Evolutionary conservation across 192 early-diverging fungal species (phyloP).

Genomic region (Coemansia sp.): DNA sequence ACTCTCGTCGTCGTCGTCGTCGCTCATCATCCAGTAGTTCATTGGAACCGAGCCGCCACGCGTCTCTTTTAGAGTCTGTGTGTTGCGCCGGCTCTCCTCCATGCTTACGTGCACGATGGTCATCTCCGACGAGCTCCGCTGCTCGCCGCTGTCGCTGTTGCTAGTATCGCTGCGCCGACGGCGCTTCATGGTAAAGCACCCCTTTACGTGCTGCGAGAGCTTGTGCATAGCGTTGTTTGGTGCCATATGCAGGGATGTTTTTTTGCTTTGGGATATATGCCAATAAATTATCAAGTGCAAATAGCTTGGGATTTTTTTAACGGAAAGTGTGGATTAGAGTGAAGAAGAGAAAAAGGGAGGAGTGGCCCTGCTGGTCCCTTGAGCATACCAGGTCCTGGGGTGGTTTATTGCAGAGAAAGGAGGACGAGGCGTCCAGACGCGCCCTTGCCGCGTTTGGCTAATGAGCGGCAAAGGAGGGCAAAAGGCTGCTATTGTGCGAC

Average conservation of each 20-base stretch:
- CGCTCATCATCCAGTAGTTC: slow-evolving; percentile 37
- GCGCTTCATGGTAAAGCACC: slow-evolving; percentile 24
- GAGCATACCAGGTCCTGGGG: neutral
- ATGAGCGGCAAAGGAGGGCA: neutral
- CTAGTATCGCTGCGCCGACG: slow-evolving; percentile 19
- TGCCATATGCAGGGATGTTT: slow-evolving; percentile 5
- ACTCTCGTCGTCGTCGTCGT: slow-evolving; percentile 12
- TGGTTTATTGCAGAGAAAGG: neutral
- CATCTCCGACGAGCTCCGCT: slow-evolving; percentile 5
- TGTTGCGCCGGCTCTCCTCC: slow-evolving; percentile 15
- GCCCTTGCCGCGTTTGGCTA: neutral
- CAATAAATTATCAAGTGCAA: neutral
- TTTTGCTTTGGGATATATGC: neutral
- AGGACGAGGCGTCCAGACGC: neutral
- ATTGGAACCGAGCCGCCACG: slow-evolving; percentile 9
- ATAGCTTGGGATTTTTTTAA: neutral
- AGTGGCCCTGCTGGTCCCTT: neutral
- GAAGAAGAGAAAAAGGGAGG: neutral
- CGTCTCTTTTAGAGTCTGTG: neutral
- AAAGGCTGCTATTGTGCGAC: neutral
- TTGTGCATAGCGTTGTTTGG: slow-evolving; percentile 33
- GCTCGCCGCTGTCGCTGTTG: neutral
- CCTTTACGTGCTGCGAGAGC: slow-evolving; percentile 36
- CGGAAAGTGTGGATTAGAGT: neutral
- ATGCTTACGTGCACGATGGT: slow-evolving; percentile 28